phyloP scores from a whole-genome alignment of 1,284 basidiomycete genomes.

The Somion occarium region DNA sequence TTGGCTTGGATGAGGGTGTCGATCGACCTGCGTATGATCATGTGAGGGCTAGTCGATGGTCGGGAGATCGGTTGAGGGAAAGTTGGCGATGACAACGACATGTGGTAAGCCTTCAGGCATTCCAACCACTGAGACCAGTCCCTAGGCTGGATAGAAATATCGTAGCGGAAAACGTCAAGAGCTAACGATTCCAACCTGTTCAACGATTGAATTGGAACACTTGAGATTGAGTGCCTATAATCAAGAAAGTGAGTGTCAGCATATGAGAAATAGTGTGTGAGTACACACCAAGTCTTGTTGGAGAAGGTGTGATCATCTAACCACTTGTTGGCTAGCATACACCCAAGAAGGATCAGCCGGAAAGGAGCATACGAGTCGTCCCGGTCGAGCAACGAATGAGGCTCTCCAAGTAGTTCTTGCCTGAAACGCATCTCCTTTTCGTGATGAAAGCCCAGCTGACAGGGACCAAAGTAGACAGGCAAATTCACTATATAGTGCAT shows the following conservation, averaged over 20 bases:
- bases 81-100: slow-evolving; percentile 49
- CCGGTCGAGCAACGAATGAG: slow-evolving; percentile 38
- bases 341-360: slow-evolving; percentile 74
- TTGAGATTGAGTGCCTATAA: slow-evolving; percentile 72
- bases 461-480: slow-evolving; percentile 55
- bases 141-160: slow-evolving; percentile 57
- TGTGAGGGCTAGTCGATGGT: slow-evolving; percentile 63
- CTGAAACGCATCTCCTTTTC: slow-evolving; percentile 55
- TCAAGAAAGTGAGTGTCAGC: slow-evolving; percentile 5
- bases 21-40: slow-evolving; percentile 61
- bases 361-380: slow-evolving; percentile 59
- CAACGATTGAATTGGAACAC: slow-evolving; percentile 60
- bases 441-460: slow-evolving; percentile 45
- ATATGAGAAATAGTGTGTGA: not conserved
- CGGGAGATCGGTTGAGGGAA: slow-evolving; percentile 75
- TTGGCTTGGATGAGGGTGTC: slow-evolving; percentile 56
- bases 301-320: slow-evolving; percentile 90
- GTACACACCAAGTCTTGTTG: slow-evolving; percentile 82
- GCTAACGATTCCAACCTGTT: slow-evolving; percentile 69
- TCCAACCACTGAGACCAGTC: slow-evolving; percentile 70
- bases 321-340: slow-evolving; percentile 90
- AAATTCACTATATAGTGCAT: slow-evolving; percentile 81
- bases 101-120: slow-evolving; percentile 59
- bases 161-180: slow-evolving; percentile 62
- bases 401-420: slow-evolving; percentile 52